These are phyloP conservation scores for Aspergillus coremiiformis DNA, from an alignment of 495 filamentous ascomycete species.

Conservation along the genomic window DNA sequence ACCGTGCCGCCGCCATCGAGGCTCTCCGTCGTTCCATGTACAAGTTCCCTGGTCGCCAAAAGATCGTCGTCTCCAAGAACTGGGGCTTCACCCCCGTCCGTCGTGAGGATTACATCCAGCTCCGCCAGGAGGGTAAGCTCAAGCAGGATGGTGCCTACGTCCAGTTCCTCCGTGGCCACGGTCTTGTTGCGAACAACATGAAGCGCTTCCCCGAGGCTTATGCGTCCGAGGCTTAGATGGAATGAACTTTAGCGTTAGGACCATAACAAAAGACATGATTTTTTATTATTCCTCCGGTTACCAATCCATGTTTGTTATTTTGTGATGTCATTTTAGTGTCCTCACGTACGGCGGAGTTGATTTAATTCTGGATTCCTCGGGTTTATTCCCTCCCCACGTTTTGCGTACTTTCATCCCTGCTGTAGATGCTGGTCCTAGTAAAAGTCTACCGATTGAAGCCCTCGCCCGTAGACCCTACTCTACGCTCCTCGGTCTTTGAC, in stretches of 20 bases:
- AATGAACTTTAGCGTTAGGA: slow-evolving; percentile 5
- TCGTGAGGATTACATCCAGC: slow-evolving; percentile 91
- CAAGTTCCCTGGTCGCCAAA: slow-evolving; percentile 99
- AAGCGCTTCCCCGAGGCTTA: slow-evolving; percentile 89
- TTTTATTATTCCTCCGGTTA: slow-evolving; percentile 1
- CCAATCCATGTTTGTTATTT: not conserved
- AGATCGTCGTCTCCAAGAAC: slow-evolving; percentile 99
- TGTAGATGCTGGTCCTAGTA: not conserved
- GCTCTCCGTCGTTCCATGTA: slow-evolving; percentile 97
- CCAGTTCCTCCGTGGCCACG: slow-evolving; percentile 92
- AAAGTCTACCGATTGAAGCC: no score
- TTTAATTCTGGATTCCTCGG: slow-evolving; percentile 8
- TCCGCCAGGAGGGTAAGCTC: slow-evolving; percentile 83
- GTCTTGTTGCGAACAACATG: slow-evolving; percentile 78
- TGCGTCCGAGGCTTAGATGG: slow-evolving; percentile 45
- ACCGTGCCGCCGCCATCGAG: slow-evolving; percentile 91
- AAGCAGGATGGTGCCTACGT: slow-evolving; percentile 97
- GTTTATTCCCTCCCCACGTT: not conserved
- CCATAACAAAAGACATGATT: slow-evolving; percentile 1
- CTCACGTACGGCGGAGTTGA: slow-evolving; percentile 10
- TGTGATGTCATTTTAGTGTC: slow-evolving; percentile 8
- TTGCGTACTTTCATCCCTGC: not conserved
- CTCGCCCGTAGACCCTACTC: no score
- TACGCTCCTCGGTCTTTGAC: not conserved
- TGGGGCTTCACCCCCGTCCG: slow-evolving; percentile 98